phyloP scores from a whole-genome alignment of 2,329 filamentous ascomycete genomes.

The Hypoxylon sp. region DNA sequence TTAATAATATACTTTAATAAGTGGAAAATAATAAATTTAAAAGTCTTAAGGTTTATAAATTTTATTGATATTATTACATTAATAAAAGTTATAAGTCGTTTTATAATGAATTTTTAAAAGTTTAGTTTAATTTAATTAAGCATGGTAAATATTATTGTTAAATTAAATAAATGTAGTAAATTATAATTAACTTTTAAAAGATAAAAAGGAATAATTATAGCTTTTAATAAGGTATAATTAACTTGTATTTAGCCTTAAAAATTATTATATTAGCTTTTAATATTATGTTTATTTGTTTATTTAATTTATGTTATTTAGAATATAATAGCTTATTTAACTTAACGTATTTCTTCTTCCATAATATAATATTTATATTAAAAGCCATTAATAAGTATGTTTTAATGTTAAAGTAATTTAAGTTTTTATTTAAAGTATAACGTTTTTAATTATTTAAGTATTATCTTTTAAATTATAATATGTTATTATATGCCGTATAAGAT shows the following conservation, averaged over 20 bases:
- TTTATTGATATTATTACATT: constrained; percentile 8
- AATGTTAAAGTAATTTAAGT: not conserved
- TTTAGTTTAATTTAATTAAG: constrained; percentile 1
- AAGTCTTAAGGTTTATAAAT: not conserved
- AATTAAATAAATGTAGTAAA: constrained; percentile 7
- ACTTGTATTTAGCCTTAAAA: constrained; percentile 5
- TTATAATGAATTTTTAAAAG: not conserved
- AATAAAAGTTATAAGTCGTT: not conserved
- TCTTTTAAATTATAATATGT: constrained; percentile 12
- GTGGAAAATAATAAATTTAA: constrained; percentile 6
- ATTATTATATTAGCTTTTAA: not conserved
- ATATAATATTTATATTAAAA: constrained; percentile 7
- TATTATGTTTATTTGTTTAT: not conserved
- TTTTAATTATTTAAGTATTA: constrained; percentile 6
- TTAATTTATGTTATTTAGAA: constrained; percentile 5
- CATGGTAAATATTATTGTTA: constrained; percentile 1
- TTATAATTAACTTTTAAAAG: constrained; percentile 1
- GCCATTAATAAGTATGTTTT: not conserved
- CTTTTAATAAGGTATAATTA: not conserved
- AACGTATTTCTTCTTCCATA: not conserved
- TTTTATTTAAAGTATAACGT: not conserved
- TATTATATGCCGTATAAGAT: not conserved
- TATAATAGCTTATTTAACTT: constrained; percentile 5
- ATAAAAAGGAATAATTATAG: not conserved
- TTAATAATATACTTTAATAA: constrained; percentile 7